Evolutionary conservation across 352 stramenopile genomes (phyloP).

Genomic region (Globisporangium camurandrum): DNA sequence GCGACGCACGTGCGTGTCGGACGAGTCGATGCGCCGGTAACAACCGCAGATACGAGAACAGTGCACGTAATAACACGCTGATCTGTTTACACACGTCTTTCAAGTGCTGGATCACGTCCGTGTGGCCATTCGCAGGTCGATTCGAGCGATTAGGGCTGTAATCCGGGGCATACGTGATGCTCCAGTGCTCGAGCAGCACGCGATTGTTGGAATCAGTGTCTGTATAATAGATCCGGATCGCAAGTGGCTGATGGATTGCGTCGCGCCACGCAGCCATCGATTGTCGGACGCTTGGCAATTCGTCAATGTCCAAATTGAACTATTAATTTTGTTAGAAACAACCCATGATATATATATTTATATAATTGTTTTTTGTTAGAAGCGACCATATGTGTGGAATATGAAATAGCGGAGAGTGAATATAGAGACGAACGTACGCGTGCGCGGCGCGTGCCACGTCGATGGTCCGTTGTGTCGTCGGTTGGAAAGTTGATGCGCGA

Average conservation of each 20-base stretch:
- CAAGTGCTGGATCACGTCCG: constrained; percentile 71
- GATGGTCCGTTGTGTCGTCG: constrained; percentile 34
- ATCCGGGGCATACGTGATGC: constrained; percentile 38
- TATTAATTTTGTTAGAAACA: constrained; percentile 12
- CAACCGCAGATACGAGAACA: constrained; percentile 74
- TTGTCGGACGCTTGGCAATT: constrained; percentile 57
- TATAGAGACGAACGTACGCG: constrained; percentile 24
- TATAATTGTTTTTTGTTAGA: neutral
- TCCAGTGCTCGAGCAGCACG: constrained; percentile 75
- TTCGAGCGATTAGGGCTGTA: constrained; percentile 13
- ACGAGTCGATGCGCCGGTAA: constrained; percentile 68
- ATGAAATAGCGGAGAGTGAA: neutral
- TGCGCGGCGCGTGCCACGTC: constrained; percentile 39
- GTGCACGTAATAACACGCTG: constrained; percentile 53
- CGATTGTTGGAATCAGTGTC: constrained; percentile 30
- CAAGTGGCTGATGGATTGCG: constrained; percentile 59
- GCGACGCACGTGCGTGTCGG: constrained; percentile 54
- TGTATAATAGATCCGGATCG: constrained; percentile 64
- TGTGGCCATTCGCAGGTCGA: constrained; percentile 6
- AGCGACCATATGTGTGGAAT: no score
- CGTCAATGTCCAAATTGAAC: constrained; percentile 85
- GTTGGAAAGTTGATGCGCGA: constrained; percentile 65
- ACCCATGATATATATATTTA: no score
- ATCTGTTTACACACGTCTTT: constrained; percentile 80
- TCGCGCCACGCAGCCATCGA: constrained; percentile 61